Evolutionary conservation across 2,329 filamentous ascomycete genomes (phyloP), one percentile per base, ranked within the genome.

Genomic region (Parascedosporium putredinis): DNA sequence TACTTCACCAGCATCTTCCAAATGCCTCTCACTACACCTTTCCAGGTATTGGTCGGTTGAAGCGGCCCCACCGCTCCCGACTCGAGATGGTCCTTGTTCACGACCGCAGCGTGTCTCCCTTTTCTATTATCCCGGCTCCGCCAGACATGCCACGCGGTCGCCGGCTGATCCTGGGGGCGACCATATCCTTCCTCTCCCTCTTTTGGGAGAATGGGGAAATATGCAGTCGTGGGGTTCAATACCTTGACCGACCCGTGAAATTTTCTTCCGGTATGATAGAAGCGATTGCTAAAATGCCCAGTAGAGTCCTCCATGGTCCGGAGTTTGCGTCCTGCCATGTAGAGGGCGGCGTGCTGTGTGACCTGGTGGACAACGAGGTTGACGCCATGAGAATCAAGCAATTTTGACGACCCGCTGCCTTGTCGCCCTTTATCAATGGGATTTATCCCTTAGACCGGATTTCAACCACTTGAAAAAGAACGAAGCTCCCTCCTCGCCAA

Each of bases 61-160:
- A 58, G 56, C 18, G 45, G 27, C 40, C 43, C 10, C 49, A 22
- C 49, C 29, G 42, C 47, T 44, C 38, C 44, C 10, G 53, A 47
- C 9, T 59, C 58, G 1, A 56, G 55, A 5, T 47, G 55, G 9
- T 58, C 57, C 3, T 60, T 53, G 3, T 61, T 53, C 1, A 68
- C 54, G 9, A 54, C 57, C 2, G 61, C 44, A 2, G 63, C 58
- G 50, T 70, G 68, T 0, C 68, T 60, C 24, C 68, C 68, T 50
- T 71, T 71, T 45, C 68, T 59, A 50, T 70, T 71, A 55, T 71
- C 67, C 9, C 68, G 63, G 38, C 64, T 67, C 16, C 65, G 62
- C 68, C 69, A 71, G 45, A 71, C 53, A 46, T 60, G 60, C 2
- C 51, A 54, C 22, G 63, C 62, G 42, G 64, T 67, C 9, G 47